Evolutionary conservation across 495 filamentous ascomycete species (phyloP).

Genomic region (Pyrenula massariospora): DNA sequence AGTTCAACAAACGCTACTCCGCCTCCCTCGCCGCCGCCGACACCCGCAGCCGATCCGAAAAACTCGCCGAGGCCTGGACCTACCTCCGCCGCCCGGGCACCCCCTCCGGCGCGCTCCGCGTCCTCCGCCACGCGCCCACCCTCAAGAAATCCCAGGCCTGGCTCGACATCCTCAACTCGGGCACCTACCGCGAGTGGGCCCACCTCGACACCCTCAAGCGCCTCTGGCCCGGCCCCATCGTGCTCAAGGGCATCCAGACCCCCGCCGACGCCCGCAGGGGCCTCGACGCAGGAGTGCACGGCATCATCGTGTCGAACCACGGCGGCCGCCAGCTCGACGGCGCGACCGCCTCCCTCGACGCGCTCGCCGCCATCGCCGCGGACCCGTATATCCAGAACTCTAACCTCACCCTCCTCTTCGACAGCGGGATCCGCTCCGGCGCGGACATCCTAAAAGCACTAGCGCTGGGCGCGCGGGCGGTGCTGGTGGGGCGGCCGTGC

Average conservation of each 20-base stretch:
- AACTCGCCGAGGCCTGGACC: neutral
- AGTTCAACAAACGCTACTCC: conserved; percentile 4
- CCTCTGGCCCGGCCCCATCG: conserved; percentile 32
- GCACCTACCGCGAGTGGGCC: conserved; percentile 35
- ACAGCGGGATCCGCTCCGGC: conserved; percentile 71
- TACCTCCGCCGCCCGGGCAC: neutral
- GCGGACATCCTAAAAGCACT: conserved; percentile 86
- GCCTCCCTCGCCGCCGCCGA: neutral
- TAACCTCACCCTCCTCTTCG: conserved; percentile 57
- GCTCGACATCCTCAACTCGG: neutral
- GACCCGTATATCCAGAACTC: conserved; percentile 44
- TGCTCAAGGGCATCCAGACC: conserved; percentile 54
- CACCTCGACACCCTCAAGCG: conserved; percentile 24
- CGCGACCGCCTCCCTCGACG: conserved; percentile 49
- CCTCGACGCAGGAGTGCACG: conserved; percentile 40
- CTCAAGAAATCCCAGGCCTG: neutral
- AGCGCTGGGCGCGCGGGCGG: conserved; percentile 72
- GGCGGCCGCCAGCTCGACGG: conserved; percentile 55
- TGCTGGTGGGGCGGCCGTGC: conserved; percentile 78
- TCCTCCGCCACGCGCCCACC: neutral
- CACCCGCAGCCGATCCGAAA: neutral
- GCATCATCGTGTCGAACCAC: conserved; percentile 46
- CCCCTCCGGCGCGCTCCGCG: neutral
- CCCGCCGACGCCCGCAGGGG: conserved; percentile 39
- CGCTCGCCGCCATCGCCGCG: conserved; percentile 43